These are phyloP conservation scores for Calcarisporium arbuscula DNA, from an alignment of 2,329 filamentous ascomycete species.

Conservation along the genomic window DNA sequence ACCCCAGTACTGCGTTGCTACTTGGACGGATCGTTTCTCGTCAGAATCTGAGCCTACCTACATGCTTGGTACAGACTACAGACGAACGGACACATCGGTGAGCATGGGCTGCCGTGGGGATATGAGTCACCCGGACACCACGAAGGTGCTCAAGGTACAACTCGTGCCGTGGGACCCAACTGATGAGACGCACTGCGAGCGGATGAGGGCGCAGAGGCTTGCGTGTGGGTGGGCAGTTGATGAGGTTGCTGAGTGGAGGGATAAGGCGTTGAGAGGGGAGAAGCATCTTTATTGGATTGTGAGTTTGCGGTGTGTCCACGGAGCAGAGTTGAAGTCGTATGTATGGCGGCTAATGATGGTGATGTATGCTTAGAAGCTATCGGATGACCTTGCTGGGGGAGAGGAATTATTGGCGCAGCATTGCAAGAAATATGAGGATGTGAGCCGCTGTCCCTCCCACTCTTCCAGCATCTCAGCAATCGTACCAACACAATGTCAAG, in stretches of 20 bases:
- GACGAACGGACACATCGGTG: too few relatives aligned
- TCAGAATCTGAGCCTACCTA: too few relatives aligned
- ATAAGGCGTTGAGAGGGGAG: slow-evolving; percentile 24
- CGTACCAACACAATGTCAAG: slow-evolving; percentile 12
- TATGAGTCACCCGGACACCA: not conserved
- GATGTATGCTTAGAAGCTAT: slow-evolving; percentile 18
- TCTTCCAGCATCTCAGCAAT: not conserved
- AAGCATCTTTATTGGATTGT: slow-evolving; percentile 36
- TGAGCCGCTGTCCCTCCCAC: slow-evolving; percentile 8
- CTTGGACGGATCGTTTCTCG: too few relatives aligned
- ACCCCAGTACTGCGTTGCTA: too few relatives aligned
- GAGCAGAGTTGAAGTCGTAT: too few relatives aligned
- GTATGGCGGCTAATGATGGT: not conserved
- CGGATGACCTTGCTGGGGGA: slow-evolving; percentile 20
- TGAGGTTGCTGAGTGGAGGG: slow-evolving; percentile 27
- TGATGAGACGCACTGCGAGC: slow-evolving; percentile 30
- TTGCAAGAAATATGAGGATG: slow-evolving; percentile 21
- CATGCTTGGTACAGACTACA: too few relatives aligned
- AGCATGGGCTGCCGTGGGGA: not conserved
- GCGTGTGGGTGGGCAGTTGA: slow-evolving; percentile 38
- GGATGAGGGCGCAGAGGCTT: slow-evolving; percentile 36
- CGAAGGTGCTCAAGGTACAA: slow-evolving; percentile 17
- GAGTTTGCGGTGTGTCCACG: slow-evolving; percentile 14
- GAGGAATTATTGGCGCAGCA: slow-evolving; percentile 24
- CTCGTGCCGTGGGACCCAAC: slow-evolving; percentile 39